Evolutionary conservation across 176 grass and related monocot genomes (phyloP).

Genomic region (Triticum monococcum): DNA sequence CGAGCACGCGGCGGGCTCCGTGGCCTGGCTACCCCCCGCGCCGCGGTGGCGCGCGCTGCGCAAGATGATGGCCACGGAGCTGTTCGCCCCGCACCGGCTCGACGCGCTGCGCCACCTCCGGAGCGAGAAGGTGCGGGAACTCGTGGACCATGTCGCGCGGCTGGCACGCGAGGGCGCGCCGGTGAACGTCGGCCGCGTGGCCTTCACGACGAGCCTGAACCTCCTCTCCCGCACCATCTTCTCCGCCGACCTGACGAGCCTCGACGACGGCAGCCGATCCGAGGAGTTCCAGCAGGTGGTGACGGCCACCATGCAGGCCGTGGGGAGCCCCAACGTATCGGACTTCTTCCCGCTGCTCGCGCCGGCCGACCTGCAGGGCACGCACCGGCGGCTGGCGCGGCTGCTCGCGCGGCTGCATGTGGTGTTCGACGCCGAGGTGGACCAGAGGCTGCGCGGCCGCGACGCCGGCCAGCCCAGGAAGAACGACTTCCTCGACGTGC

Average conservation of each 20-base stretch:
- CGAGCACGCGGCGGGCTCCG: not conserved
- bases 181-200: constrained; percentile 34
- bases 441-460: not conserved
- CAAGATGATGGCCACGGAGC: constrained; percentile 11
- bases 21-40: not conserved
- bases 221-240: too few species aligned
- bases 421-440: constrained; percentile 47
- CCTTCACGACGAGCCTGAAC: not conserved
- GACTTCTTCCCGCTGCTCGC: constrained; percentile 52
- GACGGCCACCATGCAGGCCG: constrained; percentile 24
- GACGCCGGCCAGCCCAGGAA: not conserved
- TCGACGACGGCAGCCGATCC: not conserved
- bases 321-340: constrained; percentile 26
- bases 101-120: too few species aligned
- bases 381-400: not conserved
- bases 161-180: not conserved
- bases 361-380: constrained; percentile 45
- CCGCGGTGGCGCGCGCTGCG: constrained; percentile 22
- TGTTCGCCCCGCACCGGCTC: not conserved
- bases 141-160: not conserved
- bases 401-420: constrained; percentile 14
- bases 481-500: constrained; percentile 43
- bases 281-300: constrained; percentile 34
- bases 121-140: not conserved
- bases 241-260: too few species aligned